These are phyloP conservation scores for Vaccinium darrowii DNA, from an alignment of 148 eudicot genomes.

Conservation along the genomic window DNA sequence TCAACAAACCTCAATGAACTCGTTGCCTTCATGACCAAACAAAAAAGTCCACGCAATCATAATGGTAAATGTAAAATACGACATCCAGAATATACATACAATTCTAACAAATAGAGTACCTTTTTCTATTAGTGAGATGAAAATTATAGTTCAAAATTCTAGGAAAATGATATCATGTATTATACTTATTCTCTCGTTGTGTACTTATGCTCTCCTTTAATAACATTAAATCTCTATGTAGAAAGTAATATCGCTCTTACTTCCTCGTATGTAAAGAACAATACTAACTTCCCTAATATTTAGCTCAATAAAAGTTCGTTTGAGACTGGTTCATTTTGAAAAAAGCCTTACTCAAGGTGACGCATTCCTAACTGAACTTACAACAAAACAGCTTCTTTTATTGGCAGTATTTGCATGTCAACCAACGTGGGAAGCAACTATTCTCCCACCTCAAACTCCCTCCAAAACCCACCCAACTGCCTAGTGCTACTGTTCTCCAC, in stretches of 20 bases:
- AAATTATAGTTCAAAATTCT: not conserved
- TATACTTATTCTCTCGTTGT: not conserved
- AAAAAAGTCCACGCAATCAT: not conserved
- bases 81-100: not conserved
- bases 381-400: not conserved
- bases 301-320: not conserved
- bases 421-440: constrained; percentile 1
- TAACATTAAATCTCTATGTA: not conserved
- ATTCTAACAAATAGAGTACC: not conserved
- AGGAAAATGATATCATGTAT: not conserved
- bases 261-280: not conserved
- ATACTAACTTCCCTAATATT: not conserved
- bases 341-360: not conserved
- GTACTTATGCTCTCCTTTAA: not conserved
- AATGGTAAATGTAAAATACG: not conserved
- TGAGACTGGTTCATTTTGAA: not conserved
- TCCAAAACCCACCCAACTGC: not conserved
- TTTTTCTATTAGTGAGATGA: not conserved
- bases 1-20: not conserved
- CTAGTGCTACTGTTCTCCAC: constrained; percentile 12
- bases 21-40: not conserved
- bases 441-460: constrained; percentile 5
- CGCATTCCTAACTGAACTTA: not conserved
- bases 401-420: constrained; percentile 11
- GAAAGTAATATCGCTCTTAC: not conserved